Percentiles rank a stretch among this genome's conserved stretches.
Conservation (phyloP, 495 filamentous ascomycete genomes). For the Tuber indicum region DNA sequence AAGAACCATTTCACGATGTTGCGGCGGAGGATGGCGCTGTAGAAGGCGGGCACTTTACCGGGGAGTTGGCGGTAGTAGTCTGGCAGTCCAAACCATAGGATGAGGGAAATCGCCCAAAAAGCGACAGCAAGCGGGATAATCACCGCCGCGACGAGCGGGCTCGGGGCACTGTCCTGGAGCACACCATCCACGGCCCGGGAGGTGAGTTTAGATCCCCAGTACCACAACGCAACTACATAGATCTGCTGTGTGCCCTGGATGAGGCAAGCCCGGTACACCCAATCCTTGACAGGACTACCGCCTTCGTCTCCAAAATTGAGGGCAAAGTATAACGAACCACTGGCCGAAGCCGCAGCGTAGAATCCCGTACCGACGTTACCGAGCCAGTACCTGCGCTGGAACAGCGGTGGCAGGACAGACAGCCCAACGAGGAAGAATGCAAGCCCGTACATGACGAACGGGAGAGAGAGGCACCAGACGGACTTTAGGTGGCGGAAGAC, state of each 20-base stretch:
- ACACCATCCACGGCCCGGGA: conserved; percentile 32
- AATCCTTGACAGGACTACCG: conserved; percentile 49
- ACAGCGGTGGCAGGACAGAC: conserved; percentile 49
- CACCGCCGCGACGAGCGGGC: conserved; percentile 46
- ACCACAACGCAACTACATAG: conserved; percentile 52
- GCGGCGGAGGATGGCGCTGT: conserved; percentile 52
- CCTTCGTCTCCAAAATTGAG: conserved; percentile 52
- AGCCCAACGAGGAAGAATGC: conserved; percentile 61
- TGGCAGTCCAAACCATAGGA: conserved; percentile 55
- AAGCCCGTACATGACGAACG: conserved; percentile 58
- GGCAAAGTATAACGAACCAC: conserved; percentile 50
- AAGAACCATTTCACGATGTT: conserved; percentile 58
- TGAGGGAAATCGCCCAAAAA: conserved; percentile 50
- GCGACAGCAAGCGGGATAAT: conserved; percentile 50
- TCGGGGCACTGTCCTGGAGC: conserved; percentile 23
- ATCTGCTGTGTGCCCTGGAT: conserved; percentile 51
- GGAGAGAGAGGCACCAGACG: conserved; percentile 51
- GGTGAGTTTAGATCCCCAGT: conserved; percentile 46
- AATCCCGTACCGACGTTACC: conserved; percentile 49
- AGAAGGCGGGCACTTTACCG: conserved; percentile 59
- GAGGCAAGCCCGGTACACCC: conserved; percentile 51
- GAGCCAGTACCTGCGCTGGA: conserved; percentile 43
- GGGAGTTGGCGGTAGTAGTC: conserved; percentile 62
- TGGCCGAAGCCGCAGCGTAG: conserved; percentile 50
- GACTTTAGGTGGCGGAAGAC: conserved; percentile 54